phyloP scores from a whole-genome alignment of 768 basidiomycete species.

The Lyophyllum semitale region DNA sequence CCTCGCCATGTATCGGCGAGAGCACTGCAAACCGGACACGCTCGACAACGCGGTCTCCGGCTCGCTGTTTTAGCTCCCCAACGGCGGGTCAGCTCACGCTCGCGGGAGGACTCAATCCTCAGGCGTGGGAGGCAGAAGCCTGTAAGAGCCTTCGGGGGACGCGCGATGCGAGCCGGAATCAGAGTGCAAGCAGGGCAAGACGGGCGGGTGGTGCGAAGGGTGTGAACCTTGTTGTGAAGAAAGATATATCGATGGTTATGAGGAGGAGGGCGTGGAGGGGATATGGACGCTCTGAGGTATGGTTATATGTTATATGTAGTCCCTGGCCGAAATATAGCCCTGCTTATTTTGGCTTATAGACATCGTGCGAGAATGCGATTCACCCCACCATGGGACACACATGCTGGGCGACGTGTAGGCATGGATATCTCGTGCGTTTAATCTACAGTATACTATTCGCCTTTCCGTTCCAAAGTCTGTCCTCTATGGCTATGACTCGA shows the following conservation, averaged over 20 bases:
- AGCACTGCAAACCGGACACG: slow-evolving; percentile 45
- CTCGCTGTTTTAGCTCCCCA: slow-evolving; percentile 7
- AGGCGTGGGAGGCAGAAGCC: slow-evolving; percentile 12
- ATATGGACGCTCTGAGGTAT: slow-evolving; percentile 70
- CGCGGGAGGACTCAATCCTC: slow-evolving; percentile 11
- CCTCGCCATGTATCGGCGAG: slow-evolving; percentile 55
- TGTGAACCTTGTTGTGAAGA: slow-evolving; percentile 53
- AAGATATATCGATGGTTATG: slow-evolving; percentile 83
- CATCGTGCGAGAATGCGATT: slow-evolving; percentile 47
- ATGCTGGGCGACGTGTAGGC: slow-evolving; percentile 67
- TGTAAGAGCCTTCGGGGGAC: slow-evolving; percentile 8
- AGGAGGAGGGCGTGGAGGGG: slow-evolving; percentile 61
- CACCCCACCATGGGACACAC: slow-evolving; percentile 34
- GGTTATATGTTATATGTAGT: slow-evolving; percentile 27
- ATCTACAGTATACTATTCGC: slow-evolving; percentile 23
- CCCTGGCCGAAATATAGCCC: not conserved
- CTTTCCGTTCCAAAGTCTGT: slow-evolving; percentile 56
- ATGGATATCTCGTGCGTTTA: slow-evolving; percentile 69
- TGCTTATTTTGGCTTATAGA: slow-evolving; percentile 23
- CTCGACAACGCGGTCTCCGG: slow-evolving; percentile 21
- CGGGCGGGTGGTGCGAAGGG: slow-evolving; percentile 30
- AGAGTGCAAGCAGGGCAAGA: slow-evolving; percentile 23
- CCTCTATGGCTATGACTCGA: slow-evolving; percentile 76
- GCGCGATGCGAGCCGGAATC: slow-evolving; percentile 13
- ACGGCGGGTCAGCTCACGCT: slow-evolving; percentile 7